phyloP scores from a whole-genome alignment of 768 basidiomycete genomes.

The Rhizopogon vesiculosus region DNA sequence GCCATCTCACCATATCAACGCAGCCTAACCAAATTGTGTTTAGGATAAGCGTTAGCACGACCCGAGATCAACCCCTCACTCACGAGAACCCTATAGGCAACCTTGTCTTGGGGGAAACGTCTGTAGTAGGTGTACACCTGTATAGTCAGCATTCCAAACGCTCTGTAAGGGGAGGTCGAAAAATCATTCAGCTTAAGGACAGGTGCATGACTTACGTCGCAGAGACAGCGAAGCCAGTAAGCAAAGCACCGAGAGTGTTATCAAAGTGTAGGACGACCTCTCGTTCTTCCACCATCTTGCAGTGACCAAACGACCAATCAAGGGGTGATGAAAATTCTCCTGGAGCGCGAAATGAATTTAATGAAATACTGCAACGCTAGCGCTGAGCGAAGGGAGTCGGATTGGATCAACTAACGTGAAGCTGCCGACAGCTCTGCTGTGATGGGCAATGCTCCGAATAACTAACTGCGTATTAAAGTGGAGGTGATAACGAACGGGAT shows the following conservation, averaged over 20 bases:
- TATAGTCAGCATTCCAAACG: slow-evolving; percentile 49
- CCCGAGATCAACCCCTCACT: slow-evolving; percentile 17
- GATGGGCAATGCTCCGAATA: background rate
- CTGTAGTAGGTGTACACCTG: slow-evolving; percentile 54
- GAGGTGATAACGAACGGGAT: background rate
- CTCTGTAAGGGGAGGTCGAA: slow-evolving; percentile 28
- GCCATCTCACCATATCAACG: slow-evolving; percentile 25
- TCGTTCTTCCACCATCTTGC: slow-evolving; percentile 11
- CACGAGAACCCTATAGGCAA: slow-evolving; percentile 47
- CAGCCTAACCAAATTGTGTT: slow-evolving; percentile 20
- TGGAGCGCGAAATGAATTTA: background rate
- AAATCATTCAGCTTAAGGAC: background rate
- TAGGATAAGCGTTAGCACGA: background rate
- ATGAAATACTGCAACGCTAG: background rate
- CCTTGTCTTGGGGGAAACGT: slow-evolving; percentile 49
- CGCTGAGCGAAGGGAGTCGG: slow-evolving; percentile 5
- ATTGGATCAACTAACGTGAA: slow-evolving; percentile 1
- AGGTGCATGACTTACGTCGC: slow-evolving; percentile 18
- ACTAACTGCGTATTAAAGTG: background rate
- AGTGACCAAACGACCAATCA: background rate
- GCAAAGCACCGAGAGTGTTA: slow-evolving; percentile 56
- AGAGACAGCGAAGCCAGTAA: slow-evolving; percentile 56
- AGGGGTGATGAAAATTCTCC: background rate
- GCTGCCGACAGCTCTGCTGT: background rate
- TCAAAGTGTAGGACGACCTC: slow-evolving; percentile 18